Base-by-base conservation (phyloP, 495 filamentous ascomycete species). In the Melanomma pulvis-pyrius region DNA sequence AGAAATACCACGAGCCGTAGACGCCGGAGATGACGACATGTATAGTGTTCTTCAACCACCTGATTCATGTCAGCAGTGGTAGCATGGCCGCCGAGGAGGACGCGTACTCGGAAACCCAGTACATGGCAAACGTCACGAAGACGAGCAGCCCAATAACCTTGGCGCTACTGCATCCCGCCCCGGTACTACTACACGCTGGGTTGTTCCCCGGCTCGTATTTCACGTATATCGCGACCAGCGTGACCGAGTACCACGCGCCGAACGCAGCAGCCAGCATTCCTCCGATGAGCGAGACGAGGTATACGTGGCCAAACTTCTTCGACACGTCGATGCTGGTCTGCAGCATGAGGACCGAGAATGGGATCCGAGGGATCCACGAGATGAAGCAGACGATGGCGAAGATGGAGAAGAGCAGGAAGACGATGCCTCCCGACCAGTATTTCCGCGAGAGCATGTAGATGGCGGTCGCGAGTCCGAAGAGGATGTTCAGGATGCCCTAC, bases 1-100 rank as follows among this genome's bases (percentile, higher is more conserved):
- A 87, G 80, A 96, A 97, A 78, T 96, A 98, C 93, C 93, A 97
- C 1, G 89, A 89, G 0, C 91, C 93, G 67, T 96, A 97, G 13
- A 96, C 88, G 12, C 93, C 92, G 0, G 90, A 89, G 71, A 96
- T 88, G 22, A 88, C 92, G 30, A 87, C 88, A 75, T 98, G 92
- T 36, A 97, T 89, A 17, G 88, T 91, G 75, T 96, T 97, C 78
- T 97, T 96, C 61, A 96, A 74, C 83, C 89, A 92, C 73, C 39
- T 44, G n/a, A 44, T 3, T n/a, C 39, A n/a, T 17, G 39, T 44
- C n/a, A 44, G 39, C 39, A 12, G 2, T 44, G 8, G 9, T 15
- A 44, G 17, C 5, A 44, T n/a, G 39, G 17, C 8, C 9, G 17
- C 9, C 9, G 2, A 15, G 2, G 17, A 15, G 39, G 39, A 12